These are phyloP conservation scores for Leccinum subfulvum DNA, from an alignment of 1,284 basidiomycete species.

Conservation along the genomic window DNA sequence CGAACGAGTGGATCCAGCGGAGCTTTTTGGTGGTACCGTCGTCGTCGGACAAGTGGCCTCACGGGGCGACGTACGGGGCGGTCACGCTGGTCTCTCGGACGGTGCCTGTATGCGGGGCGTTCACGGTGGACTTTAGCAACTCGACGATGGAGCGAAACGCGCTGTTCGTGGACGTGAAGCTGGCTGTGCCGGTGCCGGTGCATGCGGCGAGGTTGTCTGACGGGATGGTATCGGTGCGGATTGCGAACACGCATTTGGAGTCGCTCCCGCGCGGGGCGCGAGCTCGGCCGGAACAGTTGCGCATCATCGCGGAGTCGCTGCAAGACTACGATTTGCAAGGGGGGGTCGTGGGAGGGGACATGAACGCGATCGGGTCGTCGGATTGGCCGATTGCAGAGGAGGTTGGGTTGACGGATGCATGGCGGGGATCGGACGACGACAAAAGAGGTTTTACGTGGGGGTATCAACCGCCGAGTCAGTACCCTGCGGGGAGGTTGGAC, in stretches of 20 bases:
- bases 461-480: conserved; percentile 47
- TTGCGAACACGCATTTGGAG: conserved; percentile 72
- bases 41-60: conserved; percentile 51
- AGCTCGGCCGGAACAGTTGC: conserved; percentile 52
- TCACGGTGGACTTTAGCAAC: conserved; percentile 49
- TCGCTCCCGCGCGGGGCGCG: conserved; percentile 46
- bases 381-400: conserved; percentile 44
- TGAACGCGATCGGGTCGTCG: conserved; percentile 57
- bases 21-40: conserved; percentile 58
- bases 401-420: conserved; percentile 56
- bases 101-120: conserved; percentile 45
- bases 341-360: conserved; percentile 65
- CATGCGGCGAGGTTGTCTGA: conserved; percentile 30
- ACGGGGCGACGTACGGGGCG: conserved; percentile 49
- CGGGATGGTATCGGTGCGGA: conserved; percentile 46
- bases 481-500: conserved; percentile 55
- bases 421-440: conserved; percentile 41
- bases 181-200: conserved; percentile 37
- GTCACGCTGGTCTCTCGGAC: conserved; percentile 62
- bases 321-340: conserved; percentile 46
- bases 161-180: conserved; percentile 54
- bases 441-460: conserved; percentile 63
- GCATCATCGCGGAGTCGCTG: conserved; percentile 47
- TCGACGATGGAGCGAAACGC: conserved; percentile 53
- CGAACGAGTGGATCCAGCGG: conserved; percentile 57